Conservation (phyloP, 148 eudicot species). For the Talinum fruticosum region DNA sequence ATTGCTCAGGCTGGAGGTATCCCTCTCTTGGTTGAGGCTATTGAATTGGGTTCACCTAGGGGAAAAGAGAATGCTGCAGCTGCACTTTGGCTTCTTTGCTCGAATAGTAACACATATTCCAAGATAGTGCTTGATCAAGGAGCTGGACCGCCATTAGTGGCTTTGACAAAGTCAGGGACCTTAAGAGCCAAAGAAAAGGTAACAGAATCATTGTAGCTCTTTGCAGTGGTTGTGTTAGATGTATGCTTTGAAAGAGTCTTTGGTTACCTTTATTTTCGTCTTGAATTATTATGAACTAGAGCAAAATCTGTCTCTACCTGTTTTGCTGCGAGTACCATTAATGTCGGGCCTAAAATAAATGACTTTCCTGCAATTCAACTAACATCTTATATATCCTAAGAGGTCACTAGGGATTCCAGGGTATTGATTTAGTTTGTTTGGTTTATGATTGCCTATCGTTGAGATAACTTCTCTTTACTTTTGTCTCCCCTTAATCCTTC, state of each 20-base stretch:
- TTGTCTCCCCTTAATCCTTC: background rate
- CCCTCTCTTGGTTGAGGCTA: slow-evolving; percentile 71
- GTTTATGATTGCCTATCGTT: background rate
- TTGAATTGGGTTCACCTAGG: slow-evolving; percentile 86
- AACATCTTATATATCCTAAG: too few relatives aligned
- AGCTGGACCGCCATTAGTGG: slow-evolving; percentile 79
- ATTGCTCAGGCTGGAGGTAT: slow-evolving; percentile 78
- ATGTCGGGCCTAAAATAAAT: too few relatives aligned
- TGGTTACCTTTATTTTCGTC: background rate
- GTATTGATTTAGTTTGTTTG: background rate
- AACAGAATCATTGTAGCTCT: background rate
- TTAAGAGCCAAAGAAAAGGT: slow-evolving; percentile 89
- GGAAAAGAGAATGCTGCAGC: slow-evolving; percentile 95
- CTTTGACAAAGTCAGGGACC: slow-evolving; percentile 80
- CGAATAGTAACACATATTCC: slow-evolving; percentile 57
- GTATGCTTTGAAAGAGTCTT: background rate
- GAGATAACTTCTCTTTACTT: background rate
- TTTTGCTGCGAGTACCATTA: too few relatives aligned
- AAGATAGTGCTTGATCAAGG: slow-evolving; percentile 74
- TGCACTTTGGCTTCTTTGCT: slow-evolving; percentile 73
- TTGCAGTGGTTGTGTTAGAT: background rate
- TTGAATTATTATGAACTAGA: background rate
- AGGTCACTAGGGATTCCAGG: background rate
- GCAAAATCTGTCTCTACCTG: too few relatives aligned
- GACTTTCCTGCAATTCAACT: too few relatives aligned